Evolutionary conservation across 1,284 basidiomycete species (phyloP), one percentile per base, ranked within the genome.

Genomic region (Ustilago crameri): DNA sequence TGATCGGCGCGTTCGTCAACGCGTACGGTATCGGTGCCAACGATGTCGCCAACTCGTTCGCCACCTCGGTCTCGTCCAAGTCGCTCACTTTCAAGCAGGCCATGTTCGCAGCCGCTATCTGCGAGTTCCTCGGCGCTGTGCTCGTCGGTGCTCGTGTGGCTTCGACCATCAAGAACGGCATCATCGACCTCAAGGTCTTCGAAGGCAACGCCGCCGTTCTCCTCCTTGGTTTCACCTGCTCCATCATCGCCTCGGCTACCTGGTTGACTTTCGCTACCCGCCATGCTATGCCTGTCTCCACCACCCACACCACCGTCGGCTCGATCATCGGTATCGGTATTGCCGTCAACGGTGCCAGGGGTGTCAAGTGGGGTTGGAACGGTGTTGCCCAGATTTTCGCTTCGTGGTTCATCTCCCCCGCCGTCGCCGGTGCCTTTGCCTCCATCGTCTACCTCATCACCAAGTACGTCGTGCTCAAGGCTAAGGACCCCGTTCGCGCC

Each of bases 41-140:
- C 50, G 75, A 76, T 48, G 75, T 76, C 0, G 75, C 72, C 60
- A 74, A 76, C 51, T 67, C 72, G 18, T 76, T 53, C 15, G 75
- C 75, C 44, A 76, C 75, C 17, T 64, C 59, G 7, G 75, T 76
- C 38, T 63, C 66, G 12, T 67, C 72, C 22, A 68, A 74, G 24
- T 66, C 52, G 9, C 38, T 76, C 15, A 66, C 74, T n/a, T 64
- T 71, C 51, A 35, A 52, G 15, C 59, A 65, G 30, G 75, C 64
- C 27, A 68, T 71, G 59, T 9, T 74, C 18, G 45, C 44, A 5
- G 74, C 67, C 9, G 66, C 63, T 34, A 41, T 67, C 40, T 68
- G 46, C 56, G 74, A 76, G 47, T 74, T 76, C 27, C 50, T 74
- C n/a, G 71, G 74, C 20, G 74, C 74, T 5, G 65, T 76, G 0